Conservation (phyloP, 139 green algal genomes). For the Micromonas commoda region DNA sequence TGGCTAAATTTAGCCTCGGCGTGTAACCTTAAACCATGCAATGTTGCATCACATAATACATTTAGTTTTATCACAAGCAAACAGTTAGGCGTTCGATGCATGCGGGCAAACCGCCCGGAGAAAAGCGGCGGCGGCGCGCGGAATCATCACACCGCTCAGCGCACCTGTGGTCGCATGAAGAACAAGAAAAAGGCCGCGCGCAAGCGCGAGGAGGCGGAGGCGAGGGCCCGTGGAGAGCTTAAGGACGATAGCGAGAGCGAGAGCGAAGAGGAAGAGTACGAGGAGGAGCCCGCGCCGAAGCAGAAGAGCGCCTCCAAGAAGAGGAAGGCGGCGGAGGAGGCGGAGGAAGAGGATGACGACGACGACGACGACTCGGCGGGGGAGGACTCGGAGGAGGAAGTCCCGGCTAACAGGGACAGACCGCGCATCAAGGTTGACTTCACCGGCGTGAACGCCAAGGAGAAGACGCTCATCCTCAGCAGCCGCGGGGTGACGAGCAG, state of each 20-base stretch:
- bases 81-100: no score
- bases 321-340: not conserved
- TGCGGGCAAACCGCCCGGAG: no score
- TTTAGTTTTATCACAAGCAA: no score
- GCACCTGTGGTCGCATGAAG: not conserved
- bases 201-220: not conserved
- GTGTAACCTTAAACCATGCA: no score
- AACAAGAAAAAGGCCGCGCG: not conserved
- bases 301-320: not conserved
- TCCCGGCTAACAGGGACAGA: not conserved
- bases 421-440: constrained; percentile 23
- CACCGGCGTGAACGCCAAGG: constrained; percentile 60
- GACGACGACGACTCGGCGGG: not conserved
- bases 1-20: no score
- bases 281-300: not conserved
- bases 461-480: constrained; percentile 80
- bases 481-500: constrained; percentile 70
- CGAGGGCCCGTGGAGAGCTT: not conserved
- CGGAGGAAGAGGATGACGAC: not conserved
- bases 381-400: not conserved
- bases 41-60: no score
- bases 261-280: not conserved
- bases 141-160: not conserved
- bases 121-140: no score
- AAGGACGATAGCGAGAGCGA: not conserved